Evolutionary conservation across 768 basidiomycete species (phyloP), one percentile per base, ranked within the genome.

Genomic region (Cyclocybe cylindracea): DNA sequence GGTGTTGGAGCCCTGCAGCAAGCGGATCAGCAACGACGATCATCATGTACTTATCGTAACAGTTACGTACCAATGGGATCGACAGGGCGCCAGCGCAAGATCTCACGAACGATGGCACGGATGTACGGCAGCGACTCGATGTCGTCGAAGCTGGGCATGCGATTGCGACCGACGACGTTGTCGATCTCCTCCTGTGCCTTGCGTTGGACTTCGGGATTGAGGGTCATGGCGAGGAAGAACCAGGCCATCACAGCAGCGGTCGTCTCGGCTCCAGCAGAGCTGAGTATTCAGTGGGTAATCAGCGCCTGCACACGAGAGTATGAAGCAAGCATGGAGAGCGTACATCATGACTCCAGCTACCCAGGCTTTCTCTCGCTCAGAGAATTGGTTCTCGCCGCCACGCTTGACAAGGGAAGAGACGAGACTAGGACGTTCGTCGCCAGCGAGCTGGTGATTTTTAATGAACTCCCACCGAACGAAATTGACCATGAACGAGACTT

Each of bases 121-220:
- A 55, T 46, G 48, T 64, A 72, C 6, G 70, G 70, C 4, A 70
- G 52, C 16, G 55, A 47, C 2, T 44, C 10, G 7, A 58, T 50
- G 49, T 71, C 69, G 5, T 60, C 57, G 39, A 65, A 56, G 2
- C 48, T 56, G 2, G 69, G 66, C 10, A 72, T 51, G 3, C 70
- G 61, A 8, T 61, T 56, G 9, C 46, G 49, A 1, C 71, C 72
- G 9, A 71, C 52, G 7, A 70, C 57, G 0, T 44, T 47, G 46
- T 73, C 69, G 35, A 74, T 61, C 54, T 73, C 71, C 4, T 45
- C 57, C 53, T 70, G 73, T n/a, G 68, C 71, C 35, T 65, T 66
- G 14, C 41, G 53, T 51, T 71, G 70, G 1, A 64, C 60, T 3
- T 72, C 62, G 1, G 71, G 70, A 48, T 71, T 53, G 13, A 53